These are phyloP conservation scores for Micractinium sp. DNA, from an alignment of 139 green algal genomes.

Conservation along the genomic window DNA sequence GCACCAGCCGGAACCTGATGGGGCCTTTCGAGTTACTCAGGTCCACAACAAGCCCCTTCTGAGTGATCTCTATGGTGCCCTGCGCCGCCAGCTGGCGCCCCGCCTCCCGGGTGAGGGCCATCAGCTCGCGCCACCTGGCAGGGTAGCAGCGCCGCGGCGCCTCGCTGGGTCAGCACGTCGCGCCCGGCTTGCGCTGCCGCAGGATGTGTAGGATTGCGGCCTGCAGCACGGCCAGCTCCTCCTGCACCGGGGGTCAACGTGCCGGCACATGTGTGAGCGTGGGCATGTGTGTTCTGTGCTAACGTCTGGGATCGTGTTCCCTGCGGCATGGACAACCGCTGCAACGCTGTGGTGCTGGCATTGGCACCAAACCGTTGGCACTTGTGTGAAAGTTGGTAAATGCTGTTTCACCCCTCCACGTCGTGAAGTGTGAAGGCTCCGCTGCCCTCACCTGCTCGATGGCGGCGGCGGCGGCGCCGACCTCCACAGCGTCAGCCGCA, in stretches of 20 bases:
- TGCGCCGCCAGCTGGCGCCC: slow-evolving; percentile 30
- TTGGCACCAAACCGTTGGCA: too few species aligned
- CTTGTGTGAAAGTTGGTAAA: too few species aligned
- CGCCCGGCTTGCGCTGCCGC: slow-evolving; percentile 19
- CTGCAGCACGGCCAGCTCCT: slow-evolving; percentile 23
- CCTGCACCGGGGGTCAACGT: neutral
- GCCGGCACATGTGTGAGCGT: too few species aligned
- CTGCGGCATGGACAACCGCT: too few species aligned
- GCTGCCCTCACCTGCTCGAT: too few species aligned
- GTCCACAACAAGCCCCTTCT: slow-evolving; percentile 53
- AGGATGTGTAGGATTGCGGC: slow-evolving; percentile 42
- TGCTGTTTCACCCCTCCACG: too few species aligned
- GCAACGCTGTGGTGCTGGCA: too few species aligned
- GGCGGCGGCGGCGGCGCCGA: too few species aligned
- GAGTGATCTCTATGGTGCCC: slow-evolving; percentile 45
- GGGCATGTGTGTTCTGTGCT: too few species aligned
- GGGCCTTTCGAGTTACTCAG: slow-evolving; percentile 37
- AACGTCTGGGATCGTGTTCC: too few species aligned
- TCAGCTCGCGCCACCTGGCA: slow-evolving; percentile 40
- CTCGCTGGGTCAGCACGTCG: slow-evolving; percentile 59
- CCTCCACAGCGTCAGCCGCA: too few species aligned
- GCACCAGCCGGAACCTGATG: slow-evolving; percentile 49
- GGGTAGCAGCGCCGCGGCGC: slow-evolving; percentile 43
- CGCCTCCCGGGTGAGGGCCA: slow-evolving; percentile 43
- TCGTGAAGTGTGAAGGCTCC: too few species aligned